A percentile compares a stretch with the other conserved stretches of the same genome.
Conservation (phyloP, 768 basidiomycete species). For the Trametes maxima region DNA sequence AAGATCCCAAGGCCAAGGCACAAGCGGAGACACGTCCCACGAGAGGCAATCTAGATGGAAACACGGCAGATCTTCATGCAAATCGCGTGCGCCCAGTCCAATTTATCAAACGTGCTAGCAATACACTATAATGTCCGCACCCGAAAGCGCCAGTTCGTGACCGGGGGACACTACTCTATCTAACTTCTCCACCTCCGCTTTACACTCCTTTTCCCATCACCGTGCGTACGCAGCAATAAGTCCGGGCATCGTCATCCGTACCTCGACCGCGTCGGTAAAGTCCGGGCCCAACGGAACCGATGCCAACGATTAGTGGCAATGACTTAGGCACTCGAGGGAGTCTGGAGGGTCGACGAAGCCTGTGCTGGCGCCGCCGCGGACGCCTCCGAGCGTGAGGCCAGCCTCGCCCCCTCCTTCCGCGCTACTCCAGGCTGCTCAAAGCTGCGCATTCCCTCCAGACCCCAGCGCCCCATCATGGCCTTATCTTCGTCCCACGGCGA, state of each 20-base stretch:
- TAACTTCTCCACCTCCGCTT: not conserved
- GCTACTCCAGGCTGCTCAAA: slow-evolving; percentile 76
- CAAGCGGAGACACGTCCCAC: slow-evolving; percentile 1
- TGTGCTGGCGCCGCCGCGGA: not conserved
- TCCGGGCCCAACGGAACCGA: not conserved
- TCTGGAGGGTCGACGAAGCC: not conserved
- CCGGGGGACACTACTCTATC: not conserved
- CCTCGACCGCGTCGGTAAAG: not conserved
- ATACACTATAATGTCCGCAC: slow-evolving; percentile 1
- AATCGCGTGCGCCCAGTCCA: slow-evolving; percentile 14
- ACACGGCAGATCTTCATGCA: slow-evolving; percentile 14
- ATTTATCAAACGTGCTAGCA: slow-evolving; percentile 14
- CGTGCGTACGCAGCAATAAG: not conserved
- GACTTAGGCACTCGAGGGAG: slow-evolving; percentile 9
- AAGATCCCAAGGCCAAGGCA: slow-evolving; percentile 9
- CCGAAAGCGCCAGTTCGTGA: not conserved
- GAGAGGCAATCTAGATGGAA: slow-evolving; percentile 15
- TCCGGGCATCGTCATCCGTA: not conserved
- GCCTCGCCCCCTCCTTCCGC: slow-evolving; percentile 49
- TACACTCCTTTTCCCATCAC: not conserved
- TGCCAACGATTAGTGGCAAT: not conserved
- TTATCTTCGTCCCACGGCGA: slow-evolving; percentile 99
- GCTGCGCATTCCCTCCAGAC: slow-evolving; percentile 86
- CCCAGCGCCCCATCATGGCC: slow-evolving; percentile 92
- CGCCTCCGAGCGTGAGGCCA: slow-evolving; percentile 18